Evolutionary conservation across 495 filamentous ascomycete species (phyloP), one percentile per base, ranked within the genome.

Genomic region (Lasiosphaeris hirsuta): DNA sequence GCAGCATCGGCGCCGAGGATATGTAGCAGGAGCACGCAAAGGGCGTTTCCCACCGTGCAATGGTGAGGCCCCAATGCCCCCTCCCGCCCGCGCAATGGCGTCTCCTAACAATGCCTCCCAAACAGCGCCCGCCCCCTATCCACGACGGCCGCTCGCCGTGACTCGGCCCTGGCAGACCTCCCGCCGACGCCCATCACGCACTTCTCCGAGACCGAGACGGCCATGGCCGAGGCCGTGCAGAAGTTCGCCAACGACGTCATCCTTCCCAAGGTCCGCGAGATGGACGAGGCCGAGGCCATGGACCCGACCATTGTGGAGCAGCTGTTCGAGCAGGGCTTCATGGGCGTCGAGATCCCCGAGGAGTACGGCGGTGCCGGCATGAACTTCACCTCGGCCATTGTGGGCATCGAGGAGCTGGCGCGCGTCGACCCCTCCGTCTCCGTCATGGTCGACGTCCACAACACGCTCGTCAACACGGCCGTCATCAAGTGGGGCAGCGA

Each of bases 211-310:
- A 89, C 87, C 52, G 94, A 99, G 73, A 70, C 84, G 8, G 72
- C 92, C 63, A 94, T 99, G 88, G 81, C 85, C 53, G 94, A 99
- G 51, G 81, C 86, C 0, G 93, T 99, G 4, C 85, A 86, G 50
- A 96, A 95, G 72, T 97, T 97, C 65, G 90, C 94, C 58, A 82
- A 84, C 62, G 90, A 96, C 52, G 82, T 89, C 40, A 88, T 99
- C 57, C 81, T 90, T 45, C 95, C 94, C 36, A 96, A 94, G 72
- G 92, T 91, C 9, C 89, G 94, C 18, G 91, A 95, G 23, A 99
- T 99, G 94, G 94, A 99, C 66, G 94, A 99, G 77, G 86, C 87
- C 30, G 94, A 99, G 78, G 72, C 78, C 7, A 99, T 99, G 94
- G 95, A 99, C 73, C 82, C 87, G 0, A 69, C 81, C 3, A 69